phyloP scores from a whole-genome alignment of 257 asterid species.

The Agastache rugosa region DNA sequence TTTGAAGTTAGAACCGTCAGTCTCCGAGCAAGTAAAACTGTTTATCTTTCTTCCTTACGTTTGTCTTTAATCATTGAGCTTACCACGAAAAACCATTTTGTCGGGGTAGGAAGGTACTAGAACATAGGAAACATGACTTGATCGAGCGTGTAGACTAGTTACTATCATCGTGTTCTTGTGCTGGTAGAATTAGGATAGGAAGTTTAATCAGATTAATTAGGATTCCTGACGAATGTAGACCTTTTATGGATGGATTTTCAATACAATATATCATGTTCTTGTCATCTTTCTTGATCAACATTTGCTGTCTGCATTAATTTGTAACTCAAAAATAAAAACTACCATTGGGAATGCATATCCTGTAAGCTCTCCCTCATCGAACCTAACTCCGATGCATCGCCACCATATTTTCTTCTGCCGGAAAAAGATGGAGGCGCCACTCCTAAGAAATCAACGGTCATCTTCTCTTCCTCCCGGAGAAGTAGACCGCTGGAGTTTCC shows the following conservation, averaged over 20 bases:
- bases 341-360: constrained; percentile 34
- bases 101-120: background rate
- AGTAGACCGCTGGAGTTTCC: background rate
- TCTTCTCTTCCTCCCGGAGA: constrained; percentile 20
- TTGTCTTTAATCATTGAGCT: background rate
- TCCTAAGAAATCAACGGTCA: constrained; percentile 41
- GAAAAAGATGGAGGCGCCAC: constrained; percentile 28
- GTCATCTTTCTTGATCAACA: background rate
- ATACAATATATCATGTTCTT: background rate
- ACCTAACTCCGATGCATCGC: background rate
- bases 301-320: background rate
- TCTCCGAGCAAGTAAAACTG: background rate
- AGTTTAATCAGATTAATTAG: background rate
- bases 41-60: background rate
- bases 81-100: too few species aligned
- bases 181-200: background rate
- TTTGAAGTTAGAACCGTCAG: background rate
- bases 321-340: background rate
- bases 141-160: too few species aligned
- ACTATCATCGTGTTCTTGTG: background rate
- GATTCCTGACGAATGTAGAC: background rate
- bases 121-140: background rate
- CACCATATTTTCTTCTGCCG: background rate
- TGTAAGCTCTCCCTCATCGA: constrained; percentile 4
- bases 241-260: background rate